Evolutionary conservation across 2,329 filamentous ascomycete genomes (phyloP).

Genomic region (Alternaria novae-zelandiae): DNA sequence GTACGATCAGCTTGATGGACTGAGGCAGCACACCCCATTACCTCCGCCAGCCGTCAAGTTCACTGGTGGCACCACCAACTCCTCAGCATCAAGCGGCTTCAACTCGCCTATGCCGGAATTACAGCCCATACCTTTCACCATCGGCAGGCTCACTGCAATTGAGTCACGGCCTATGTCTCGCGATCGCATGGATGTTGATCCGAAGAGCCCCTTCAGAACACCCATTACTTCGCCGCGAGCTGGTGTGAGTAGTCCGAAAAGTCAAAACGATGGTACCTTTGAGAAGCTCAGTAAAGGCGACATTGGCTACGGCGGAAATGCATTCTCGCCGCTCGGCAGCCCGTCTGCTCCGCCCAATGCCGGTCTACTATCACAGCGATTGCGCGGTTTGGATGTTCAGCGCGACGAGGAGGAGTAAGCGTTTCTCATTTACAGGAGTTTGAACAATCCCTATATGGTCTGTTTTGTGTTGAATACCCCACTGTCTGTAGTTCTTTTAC

Average conservation of each 20-base stretch:
- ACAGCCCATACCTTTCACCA: slow-evolving; percentile 61
- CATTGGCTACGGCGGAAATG: slow-evolving; percentile 49
- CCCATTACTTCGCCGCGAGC: slow-evolving; percentile 27
- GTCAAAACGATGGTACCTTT: slow-evolving; percentile 53
- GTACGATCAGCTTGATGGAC: slow-evolving; percentile 34
- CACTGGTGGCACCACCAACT: slow-evolving; percentile 35
- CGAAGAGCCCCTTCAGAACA: slow-evolving; percentile 31
- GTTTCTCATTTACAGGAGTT: background rate
- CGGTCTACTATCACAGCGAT: slow-evolving; percentile 71
- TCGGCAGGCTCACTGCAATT: slow-evolving; percentile 41
- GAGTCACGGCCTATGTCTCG: slow-evolving; percentile 42
- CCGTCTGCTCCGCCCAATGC: slow-evolving; percentile 68
- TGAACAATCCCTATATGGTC: background rate
- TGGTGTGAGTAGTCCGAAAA: slow-evolving; percentile 22
- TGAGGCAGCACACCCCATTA: slow-evolving; percentile 31
- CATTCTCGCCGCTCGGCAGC: slow-evolving; percentile 37
- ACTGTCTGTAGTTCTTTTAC: background rate
- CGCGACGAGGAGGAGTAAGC: slow-evolving; percentile 19
- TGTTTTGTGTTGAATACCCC: slow-evolving; percentile 4
- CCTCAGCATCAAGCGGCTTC: slow-evolving; percentile 28
- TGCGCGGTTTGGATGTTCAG: slow-evolving; percentile 67
- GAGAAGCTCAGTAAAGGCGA: slow-evolving; percentile 73
- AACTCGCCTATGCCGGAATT: slow-evolving; percentile 44
- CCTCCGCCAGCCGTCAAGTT: slow-evolving; percentile 43
- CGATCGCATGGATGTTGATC: slow-evolving; percentile 41